Evolutionary conservation across 169 alveolate species (phyloP).

Genomic region (Eimeria sp.): DNA sequence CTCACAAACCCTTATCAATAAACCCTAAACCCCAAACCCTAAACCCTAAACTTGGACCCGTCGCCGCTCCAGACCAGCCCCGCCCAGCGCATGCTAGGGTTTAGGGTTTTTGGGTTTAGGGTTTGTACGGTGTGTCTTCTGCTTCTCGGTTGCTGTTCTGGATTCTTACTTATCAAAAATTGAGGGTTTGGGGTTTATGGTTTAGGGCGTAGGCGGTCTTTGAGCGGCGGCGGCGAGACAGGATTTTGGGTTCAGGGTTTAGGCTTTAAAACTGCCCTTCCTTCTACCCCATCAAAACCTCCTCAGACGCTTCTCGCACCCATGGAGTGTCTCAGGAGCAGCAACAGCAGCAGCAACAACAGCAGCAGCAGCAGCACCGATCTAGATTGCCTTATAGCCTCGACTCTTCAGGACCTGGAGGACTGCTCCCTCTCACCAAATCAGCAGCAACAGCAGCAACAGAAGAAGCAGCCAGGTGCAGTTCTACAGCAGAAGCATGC

Average conservation of each 20-base stretch:
- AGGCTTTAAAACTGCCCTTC: not conserved
- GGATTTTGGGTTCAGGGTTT: not conserved
- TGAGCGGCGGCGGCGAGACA: not conserved
- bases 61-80: not conserved
- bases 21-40: not conserved
- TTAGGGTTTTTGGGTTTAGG: not conserved
- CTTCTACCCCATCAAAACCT: not conserved
- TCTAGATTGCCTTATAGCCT: slow-evolving; percentile 3
- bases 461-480: no score
- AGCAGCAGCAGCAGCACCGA: slow-evolving; percentile 17
- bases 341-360: not conserved
- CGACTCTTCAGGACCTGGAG: not conserved
- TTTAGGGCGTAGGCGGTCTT: not conserved
- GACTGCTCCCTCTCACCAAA: not conserved
- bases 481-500: no score
- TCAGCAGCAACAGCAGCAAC: no score
- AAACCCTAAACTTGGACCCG: not conserved
- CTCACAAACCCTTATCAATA: no score
- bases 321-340: not conserved
- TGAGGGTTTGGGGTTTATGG: not conserved
- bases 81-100: not conserved
- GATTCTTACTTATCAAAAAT: not conserved
- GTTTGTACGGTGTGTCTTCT: not conserved
- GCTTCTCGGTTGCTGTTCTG: not conserved
- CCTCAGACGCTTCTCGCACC: not conserved